Percentiles rank a stretch among this genome's conserved stretches.
These are phyloP conservation scores for Ustilago bromivora DNA, from an alignment of 1,284 basidiomycete genomes.

Conservation along the genomic window DNA sequence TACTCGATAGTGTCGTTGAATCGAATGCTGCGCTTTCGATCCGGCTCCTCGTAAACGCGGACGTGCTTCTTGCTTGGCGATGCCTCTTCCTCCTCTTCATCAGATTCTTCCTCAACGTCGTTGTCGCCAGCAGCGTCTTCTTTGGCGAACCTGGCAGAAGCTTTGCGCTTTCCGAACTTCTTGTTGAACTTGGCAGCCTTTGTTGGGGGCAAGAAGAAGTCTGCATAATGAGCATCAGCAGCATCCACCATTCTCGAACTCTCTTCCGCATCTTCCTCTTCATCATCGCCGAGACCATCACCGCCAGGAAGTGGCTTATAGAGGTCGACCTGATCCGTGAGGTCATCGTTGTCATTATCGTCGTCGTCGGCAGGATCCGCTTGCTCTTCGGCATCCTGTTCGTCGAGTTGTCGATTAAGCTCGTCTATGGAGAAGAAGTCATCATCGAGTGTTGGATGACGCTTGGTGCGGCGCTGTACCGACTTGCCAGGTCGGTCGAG, in stretches of 20 bases:
- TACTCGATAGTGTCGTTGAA: constrained; percentile 85
- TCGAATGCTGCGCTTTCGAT: constrained; percentile 71
- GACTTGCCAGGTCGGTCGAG: constrained; percentile 53
- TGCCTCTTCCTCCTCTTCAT: constrained; percentile 13
- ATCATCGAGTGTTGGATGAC: constrained; percentile 83
- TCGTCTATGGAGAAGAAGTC: constrained; percentile 89
- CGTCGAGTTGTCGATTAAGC: constrained; percentile 89
- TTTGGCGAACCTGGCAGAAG: constrained; percentile 38
- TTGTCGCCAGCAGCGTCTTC: constrained; percentile 34
- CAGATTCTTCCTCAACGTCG: constrained; percentile 22
- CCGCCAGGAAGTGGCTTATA: constrained; percentile 57
- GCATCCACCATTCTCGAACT: constrained; percentile 24
- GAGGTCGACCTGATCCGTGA: constrained; percentile 70
- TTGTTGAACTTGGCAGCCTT: constrained; percentile 52
- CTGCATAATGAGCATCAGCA: constrained; percentile 71
- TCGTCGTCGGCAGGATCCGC: constrained; percentile 73
- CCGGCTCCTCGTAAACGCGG: constrained; percentile 42
- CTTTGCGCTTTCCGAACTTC: constrained; percentile 47
- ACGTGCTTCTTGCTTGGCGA: constrained; percentile 62
- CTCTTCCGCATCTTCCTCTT: constrained; percentile 51
- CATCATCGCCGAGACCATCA: constrained; percentile 39
- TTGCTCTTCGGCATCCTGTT: constrained; percentile 76
- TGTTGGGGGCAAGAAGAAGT: constrained; percentile 74
- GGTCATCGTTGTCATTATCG: constrained; percentile 73
- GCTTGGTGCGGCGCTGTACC: constrained; percentile 28